These are phyloP conservation scores for Kwoniella mangroviensis DNA, from an alignment of 768 basidiomycete genomes.

Conservation along the genomic window DNA sequence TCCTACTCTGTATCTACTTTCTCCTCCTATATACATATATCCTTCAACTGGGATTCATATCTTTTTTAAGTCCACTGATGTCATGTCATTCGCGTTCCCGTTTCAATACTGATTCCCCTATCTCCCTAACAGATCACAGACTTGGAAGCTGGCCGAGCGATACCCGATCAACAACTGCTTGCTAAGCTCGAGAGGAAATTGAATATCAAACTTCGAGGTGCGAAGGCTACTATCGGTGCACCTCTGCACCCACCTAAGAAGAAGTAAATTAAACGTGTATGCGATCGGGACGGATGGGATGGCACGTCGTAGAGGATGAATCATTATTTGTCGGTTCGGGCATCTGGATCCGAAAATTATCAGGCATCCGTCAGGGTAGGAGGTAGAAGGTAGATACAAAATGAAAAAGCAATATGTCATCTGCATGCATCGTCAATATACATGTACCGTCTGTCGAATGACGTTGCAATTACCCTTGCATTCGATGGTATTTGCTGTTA, in stretches of 20 bases:
- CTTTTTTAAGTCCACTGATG: background rate
- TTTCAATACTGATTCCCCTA: background rate
- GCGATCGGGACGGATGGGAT: too few species aligned
- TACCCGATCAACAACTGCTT: slow-evolving; percentile 84
- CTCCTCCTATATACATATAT: background rate
- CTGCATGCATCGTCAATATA: slow-evolving; percentile 1
- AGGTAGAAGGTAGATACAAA: background rate
- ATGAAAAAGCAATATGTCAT: background rate
- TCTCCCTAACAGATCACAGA: slow-evolving; percentile 60
- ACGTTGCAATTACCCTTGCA: too few species aligned
- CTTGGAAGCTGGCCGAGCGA: slow-evolving; percentile 84
- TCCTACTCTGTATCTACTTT: too few species aligned
- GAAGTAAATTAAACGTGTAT: slow-evolving; percentile 17
- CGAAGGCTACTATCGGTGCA: slow-evolving; percentile 53
- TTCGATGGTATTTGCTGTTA: background rate
- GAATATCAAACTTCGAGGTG: slow-evolving; percentile 87
- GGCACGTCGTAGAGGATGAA: too few species aligned
- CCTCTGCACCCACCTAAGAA: slow-evolving; percentile 56
- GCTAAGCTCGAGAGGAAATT: slow-evolving; percentile 84
- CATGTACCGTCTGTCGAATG: background rate
- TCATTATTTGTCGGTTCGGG: background rate
- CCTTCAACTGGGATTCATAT: background rate
- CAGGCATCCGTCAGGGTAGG: background rate
- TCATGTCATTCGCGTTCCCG: background rate
- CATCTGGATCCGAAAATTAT: background rate